Conservation (phyloP, 441 rosid species). For the Pelargonium cotyledonis region DNA sequence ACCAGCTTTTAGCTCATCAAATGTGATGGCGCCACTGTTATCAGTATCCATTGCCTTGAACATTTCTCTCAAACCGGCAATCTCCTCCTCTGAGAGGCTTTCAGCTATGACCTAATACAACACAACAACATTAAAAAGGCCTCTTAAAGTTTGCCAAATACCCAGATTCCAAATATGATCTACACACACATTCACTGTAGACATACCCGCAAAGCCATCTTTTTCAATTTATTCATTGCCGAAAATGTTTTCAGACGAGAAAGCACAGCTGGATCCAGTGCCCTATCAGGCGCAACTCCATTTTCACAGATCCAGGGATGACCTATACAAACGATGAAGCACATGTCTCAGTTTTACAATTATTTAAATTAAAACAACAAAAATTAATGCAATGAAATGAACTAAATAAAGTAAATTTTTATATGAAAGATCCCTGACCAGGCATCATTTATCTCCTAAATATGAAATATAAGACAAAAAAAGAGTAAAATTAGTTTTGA, state of each 20-base stretch:
- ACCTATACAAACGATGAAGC: constrained; percentile 35
- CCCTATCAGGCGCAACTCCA: constrained; percentile 98
- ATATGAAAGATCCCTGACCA: no score
- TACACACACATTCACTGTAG: not conserved
- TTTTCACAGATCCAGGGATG: constrained; percentile 99
- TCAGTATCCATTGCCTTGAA: constrained; percentile 94
- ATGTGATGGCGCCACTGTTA: constrained; percentile 94
- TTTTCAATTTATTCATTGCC: constrained; percentile 95
- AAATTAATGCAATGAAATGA: not conserved
- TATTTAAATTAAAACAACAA: not conserved
- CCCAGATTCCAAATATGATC: not conserved
- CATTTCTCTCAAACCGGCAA: constrained; percentile 97
- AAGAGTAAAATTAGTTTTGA: no score
- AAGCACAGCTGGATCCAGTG: constrained; percentile 90
- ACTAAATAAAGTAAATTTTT: not conserved
- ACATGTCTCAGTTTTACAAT: not conserved
- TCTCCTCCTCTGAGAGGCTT: constrained; percentile 99
- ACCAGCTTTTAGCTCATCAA: constrained; percentile 98
- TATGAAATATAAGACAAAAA: no score
- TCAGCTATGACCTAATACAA: constrained; percentile 86
- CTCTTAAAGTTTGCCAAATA: constrained; percentile 6
- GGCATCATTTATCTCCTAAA: no score
- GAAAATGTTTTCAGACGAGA: constrained; percentile 96
- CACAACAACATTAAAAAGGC: not conserved
- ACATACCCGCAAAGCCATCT: constrained; percentile 89